Conservation (phyloP, 371 early-diverging fungal genomes). For the Homolaphlyctis polyrhiza region DNA sequence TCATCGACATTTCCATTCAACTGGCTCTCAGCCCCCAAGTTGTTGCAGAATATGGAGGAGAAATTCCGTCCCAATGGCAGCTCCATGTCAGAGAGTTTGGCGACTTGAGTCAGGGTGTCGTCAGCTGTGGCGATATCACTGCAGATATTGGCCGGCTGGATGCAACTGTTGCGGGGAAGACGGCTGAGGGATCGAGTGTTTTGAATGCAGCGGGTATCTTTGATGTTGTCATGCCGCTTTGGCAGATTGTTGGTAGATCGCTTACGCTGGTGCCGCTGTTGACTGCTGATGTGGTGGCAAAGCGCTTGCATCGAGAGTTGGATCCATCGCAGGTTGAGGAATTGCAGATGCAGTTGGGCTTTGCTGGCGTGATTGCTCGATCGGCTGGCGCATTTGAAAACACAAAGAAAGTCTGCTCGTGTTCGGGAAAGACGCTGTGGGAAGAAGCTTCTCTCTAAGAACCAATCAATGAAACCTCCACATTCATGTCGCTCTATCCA, state of each 20-base stretch:
- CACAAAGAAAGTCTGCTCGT: constrained; percentile 80
- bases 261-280: constrained; percentile 57
- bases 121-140: constrained; percentile 54
- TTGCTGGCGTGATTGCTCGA: constrained; percentile 74
- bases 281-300: constrained; percentile 36
- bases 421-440: constrained; percentile 83
- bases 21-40: background rate
- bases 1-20: constrained; percentile 69
- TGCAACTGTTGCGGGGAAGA: constrained; percentile 67
- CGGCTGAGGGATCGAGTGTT: too few species aligned
- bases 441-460: constrained; percentile 45
- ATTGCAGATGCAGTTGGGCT: constrained; percentile 9
- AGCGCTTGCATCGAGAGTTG: constrained; percentile 23
- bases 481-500: too few species aligned
- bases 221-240: constrained; percentile 71
- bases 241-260: constrained; percentile 84
- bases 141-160: constrained; percentile 65
- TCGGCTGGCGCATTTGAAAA: constrained; percentile 89
- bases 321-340: background rate
- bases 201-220: constrained; percentile 74
- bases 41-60: constrained; percentile 45
- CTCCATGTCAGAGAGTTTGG: constrained; percentile 74
- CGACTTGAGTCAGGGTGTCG: constrained; percentile 45
- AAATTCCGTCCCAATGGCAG: constrained; percentile 68
- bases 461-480: background rate